These are phyloP conservation scores for Fusarium sp. DNA, from an alignment of 2,329 filamentous ascomycete species.

Conservation along the genomic window DNA sequence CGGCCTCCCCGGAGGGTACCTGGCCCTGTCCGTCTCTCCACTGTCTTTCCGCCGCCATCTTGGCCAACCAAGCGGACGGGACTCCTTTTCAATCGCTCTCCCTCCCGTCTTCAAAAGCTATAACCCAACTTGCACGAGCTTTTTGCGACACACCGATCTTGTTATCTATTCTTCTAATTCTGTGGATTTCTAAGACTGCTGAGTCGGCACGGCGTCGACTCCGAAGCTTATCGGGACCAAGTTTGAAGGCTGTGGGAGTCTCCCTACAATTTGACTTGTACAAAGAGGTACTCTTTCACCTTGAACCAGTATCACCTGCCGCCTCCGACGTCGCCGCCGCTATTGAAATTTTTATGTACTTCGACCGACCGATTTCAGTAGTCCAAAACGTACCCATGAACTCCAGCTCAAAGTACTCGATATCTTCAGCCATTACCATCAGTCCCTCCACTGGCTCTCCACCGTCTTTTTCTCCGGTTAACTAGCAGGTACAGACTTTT, in stretches of 20 bases:
- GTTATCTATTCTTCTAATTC: conserved; percentile 5
- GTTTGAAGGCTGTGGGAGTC: conserved; percentile 14
- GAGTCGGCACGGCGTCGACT: conserved; percentile 12
- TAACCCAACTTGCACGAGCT: conserved; percentile 3
- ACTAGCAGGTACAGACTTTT: conserved; percentile 40
- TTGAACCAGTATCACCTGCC: conserved; percentile 10
- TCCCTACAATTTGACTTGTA: conserved; percentile 5
- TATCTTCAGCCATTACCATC: conserved; percentile 38
- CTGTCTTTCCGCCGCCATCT: conserved; percentile 37
- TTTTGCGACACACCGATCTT: conserved; percentile 6
- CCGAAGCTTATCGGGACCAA: conserved; percentile 28
- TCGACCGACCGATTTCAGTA: conserved; percentile 30
- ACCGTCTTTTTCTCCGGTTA: conserved; percentile 41
- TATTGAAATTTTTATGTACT: conserved; percentile 35
- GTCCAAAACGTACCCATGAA: conserved; percentile 25
- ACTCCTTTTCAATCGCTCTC: conserved; percentile 32
- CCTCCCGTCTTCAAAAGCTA: conserved; percentile 25
- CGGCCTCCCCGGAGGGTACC: conserved; percentile 37
- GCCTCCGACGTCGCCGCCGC: conserved; percentile 28
- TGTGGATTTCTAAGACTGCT: conserved; percentile 2
- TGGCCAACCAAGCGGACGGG: conserved; percentile 18
- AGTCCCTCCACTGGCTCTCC: conserved; percentile 40
- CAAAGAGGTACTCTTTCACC: conserved; percentile 14
- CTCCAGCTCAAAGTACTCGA: conserved; percentile 23
- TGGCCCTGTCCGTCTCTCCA: conserved; percentile 26